Evolutionary conservation across 306 rosid genomes (phyloP).

Genomic region (Sesbania bispinosa): DNA sequence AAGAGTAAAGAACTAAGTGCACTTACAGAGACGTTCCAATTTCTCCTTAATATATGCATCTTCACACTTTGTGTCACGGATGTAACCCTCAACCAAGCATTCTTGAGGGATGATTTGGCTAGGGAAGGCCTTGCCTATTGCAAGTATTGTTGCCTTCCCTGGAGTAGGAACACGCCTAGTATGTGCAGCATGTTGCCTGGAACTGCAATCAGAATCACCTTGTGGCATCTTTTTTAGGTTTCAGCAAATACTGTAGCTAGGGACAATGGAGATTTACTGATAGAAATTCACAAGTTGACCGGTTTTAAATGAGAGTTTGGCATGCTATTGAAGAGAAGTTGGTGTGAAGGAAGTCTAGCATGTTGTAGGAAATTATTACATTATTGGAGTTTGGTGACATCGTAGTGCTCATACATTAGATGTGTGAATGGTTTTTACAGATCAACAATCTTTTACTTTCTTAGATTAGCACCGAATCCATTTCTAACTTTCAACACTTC

Average conservation of each 20-base stretch:
- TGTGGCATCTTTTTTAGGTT: too few relatives aligned
- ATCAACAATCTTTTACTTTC: conserved; percentile 31
- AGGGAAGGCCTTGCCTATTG: too few relatives aligned
- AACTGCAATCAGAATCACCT: conserved; percentile 26
- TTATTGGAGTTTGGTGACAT: conserved; percentile 36
- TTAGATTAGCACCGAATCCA: conserved; percentile 18
- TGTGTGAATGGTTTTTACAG: conserved; percentile 34
- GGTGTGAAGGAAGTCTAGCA: conserved; percentile 52
- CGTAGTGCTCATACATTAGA: conserved; percentile 35
- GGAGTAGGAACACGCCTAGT: too few relatives aligned
- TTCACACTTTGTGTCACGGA: too few relatives aligned
- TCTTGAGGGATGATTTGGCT: too few relatives aligned
- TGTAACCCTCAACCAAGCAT: too few relatives aligned
- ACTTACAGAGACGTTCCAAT: too few relatives aligned
- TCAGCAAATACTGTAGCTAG: too few relatives aligned
- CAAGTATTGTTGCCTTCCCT: conserved; percentile 73
- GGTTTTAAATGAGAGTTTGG: conserved; percentile 37
- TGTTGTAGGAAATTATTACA: conserved; percentile 22
- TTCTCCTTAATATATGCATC: too few relatives aligned
- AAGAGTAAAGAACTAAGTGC: too few relatives aligned
- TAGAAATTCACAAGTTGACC: background rate
- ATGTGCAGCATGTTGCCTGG: conserved; percentile 7
- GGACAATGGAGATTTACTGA: too few relatives aligned
- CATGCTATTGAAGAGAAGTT: conserved; percentile 47
- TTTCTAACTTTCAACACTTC: conserved; percentile 22